Evolutionary conservation across 2,329 filamentous ascomycete genomes (phyloP), one percentile per base, ranked within the genome.

Genomic region (Fusarium sp.): DNA sequence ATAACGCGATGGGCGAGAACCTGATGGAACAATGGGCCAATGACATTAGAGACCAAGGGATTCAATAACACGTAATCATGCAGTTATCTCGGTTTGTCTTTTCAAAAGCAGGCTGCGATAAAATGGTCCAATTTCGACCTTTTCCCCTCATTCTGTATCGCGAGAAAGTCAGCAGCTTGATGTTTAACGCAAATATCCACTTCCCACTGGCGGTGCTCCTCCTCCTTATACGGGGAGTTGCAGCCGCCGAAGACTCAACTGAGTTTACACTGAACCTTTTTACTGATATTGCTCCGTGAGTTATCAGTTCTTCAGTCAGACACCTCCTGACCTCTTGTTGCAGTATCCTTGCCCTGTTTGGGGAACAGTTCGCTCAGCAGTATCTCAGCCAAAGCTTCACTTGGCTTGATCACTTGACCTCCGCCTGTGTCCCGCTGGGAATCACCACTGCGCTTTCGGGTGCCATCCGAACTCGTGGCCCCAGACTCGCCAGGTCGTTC

Each of bases 391-490:
- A 67, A 54, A 64, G 29, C 13, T 63, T 63, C 16, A 67, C 65
- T 1, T 52, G 22, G 34, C 34, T 22, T 3, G 59, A 67, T 20
- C 59, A 63, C 20, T 16, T 67, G 29, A 59, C 59, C n/a, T 67
- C 64, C 8, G 65, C 60, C 6, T 63, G 61, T 11, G 78, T 76
- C 5, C 80, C 79, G 1, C 56, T 82, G 0, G 80, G 80, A 1
- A 78, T 82, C 14, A 54, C 81, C 7, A 79, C 79, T 0, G 67
- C 70, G 0, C 66, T 81, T 1, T 66, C 76, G 0, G 69, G 70
- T 5, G 78, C 79, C 0, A 79, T 81, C 6, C 54, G 80, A 11
- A 75, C 80, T 2, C 68, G 72, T 6, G 77, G 76, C 0, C 71
- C 70, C 1, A 62, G 54, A 8, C 61, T 68, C 16, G 13, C 75